These are phyloP conservation scores for Paramecium pentaurelia DNA, from an alignment of 73 alveolate genomes.

Conservation along the genomic window DNA sequence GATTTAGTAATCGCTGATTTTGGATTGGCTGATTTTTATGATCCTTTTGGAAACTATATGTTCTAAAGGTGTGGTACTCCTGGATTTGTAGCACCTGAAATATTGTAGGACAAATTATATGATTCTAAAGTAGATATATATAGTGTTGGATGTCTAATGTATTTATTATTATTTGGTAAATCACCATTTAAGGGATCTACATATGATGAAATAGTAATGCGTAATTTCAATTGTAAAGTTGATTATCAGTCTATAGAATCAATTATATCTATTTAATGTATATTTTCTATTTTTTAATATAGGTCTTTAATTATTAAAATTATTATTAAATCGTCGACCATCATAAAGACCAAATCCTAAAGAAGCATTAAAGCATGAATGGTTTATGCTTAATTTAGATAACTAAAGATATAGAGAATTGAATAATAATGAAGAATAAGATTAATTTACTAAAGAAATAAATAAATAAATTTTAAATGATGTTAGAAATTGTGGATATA, in stretches of 20 bases:
- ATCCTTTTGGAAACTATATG: slow-evolving; percentile 58
- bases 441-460: neutral
- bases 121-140: slow-evolving; percentile 66
- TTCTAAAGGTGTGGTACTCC: slow-evolving; percentile 75
- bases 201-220: slow-evolving; percentile 44
- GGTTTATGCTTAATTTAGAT: slow-evolving; percentile 44
- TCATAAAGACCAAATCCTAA: slow-evolving; percentile 22
- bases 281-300: neutral
- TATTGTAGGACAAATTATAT: slow-evolving; percentile 56
- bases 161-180: slow-evolving; percentile 64
- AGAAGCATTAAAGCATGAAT: slow-evolving; percentile 56
- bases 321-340: slow-evolving; percentile 28
- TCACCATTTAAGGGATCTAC: slow-evolving; percentile 63
- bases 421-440: neutral
- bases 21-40: slow-evolving; percentile 73
- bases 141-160: slow-evolving; percentile 71
- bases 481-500: neutral
- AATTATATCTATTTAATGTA: neutral
- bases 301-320: slow-evolving; percentile 15
- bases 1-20: slow-evolving; percentile 61
- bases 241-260: slow-evolving; percentile 27
- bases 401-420: neutral
- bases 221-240: slow-evolving; percentile 53
- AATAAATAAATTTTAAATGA: neutral
- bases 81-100: slow-evolving; percentile 77